Base-by-base conservation (phyloP, 1,139 yeast species). In the Yamadazyma buinensis region DNA sequence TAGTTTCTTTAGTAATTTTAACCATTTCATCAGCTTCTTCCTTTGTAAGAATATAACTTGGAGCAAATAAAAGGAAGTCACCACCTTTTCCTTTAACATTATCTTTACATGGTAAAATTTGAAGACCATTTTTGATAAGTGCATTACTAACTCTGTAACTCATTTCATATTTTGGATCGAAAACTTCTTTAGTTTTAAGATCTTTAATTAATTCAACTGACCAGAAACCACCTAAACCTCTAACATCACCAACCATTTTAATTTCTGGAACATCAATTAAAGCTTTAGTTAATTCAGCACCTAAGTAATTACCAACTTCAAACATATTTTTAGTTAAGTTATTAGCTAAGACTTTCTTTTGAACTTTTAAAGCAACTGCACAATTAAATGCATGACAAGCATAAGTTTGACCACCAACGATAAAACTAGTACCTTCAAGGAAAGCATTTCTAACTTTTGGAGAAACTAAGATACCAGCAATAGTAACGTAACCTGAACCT, bases 191-290 rank as follows among this genome's bases (percentile, higher is more conserved):
- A 23, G 80, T 68, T 9, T 37, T 49, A 37, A 65, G 65, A 49
- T 77, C 64, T 48, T 75, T 65, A 42, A 76, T 79, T 34, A 75
- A 59, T 52, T 78, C 84, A 38, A 77, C 46, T 5, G 77, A 61
- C 75, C 81, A 75, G 56, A 78, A 78, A 15, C 78, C 75, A 40
- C 83, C 83, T 40, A 70, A 54, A 28, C 84, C 84, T 59, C 84
- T 70, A 29, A 77, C 68, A 42, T 77, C 79, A 41, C 81, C 83
- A 25, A 66, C 74, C 33, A 68, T 64, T 39, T 60, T 61, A 24
- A 55, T 44, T 5, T 17, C 19, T 13, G 31, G 27, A 8, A 38
- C 41, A 22, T 51, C 53, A 13, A 59, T 47, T 15, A 37, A 27
- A 11, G 37, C 30, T 25, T 70, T 54, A 24, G 55, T 55, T 34